These are phyloP conservation scores for Trametes pubescens DNA, from an alignment of 1,284 basidiomycete genomes.

Conservation along the genomic window DNA sequence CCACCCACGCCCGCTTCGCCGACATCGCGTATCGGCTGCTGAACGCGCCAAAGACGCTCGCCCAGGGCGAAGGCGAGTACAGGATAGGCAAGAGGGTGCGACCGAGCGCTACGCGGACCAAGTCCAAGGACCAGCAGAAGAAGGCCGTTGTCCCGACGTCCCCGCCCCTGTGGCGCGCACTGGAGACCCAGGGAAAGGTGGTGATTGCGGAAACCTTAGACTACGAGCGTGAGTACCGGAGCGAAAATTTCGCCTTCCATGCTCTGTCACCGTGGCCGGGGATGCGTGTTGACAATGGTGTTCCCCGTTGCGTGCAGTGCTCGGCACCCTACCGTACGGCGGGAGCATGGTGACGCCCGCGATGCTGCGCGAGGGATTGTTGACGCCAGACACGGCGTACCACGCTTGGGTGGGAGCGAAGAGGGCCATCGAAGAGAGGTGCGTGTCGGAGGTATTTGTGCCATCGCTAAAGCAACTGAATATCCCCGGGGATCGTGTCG, in stretches of 20 bases:
- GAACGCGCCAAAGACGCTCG: slow-evolving; percentile 7
- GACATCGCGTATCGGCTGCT: slow-evolving; percentile 18
- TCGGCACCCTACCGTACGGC: slow-evolving; percentile 27
- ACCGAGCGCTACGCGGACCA: slow-evolving; percentile 13
- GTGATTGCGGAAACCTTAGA: slow-evolving; percentile 34
- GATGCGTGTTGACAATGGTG: slow-evolving; percentile 20
- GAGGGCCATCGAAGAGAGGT: slow-evolving; percentile 31
- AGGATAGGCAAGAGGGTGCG: slow-evolving; percentile 7
- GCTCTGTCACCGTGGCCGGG: slow-evolving; percentile 9
- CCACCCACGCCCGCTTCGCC: slow-evolving; percentile 17
- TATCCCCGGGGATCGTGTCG: slow-evolving; percentile 2
- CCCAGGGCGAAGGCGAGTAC: neutral
- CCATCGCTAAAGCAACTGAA: neutral
- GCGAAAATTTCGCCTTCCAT: slow-evolving; percentile 16
- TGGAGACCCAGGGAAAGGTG: slow-evolving; percentile 26
- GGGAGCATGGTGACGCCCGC: slow-evolving; percentile 34
- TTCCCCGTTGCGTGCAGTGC: slow-evolving; percentile 23
- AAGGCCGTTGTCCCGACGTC: slow-evolving; percentile 5
- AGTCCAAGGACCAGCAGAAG: slow-evolving; percentile 17
- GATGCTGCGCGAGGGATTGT: slow-evolving; percentile 27
- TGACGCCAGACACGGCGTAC: slow-evolving; percentile 29
- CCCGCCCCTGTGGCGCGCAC: slow-evolving; percentile 29
- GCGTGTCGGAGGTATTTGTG: slow-evolving; percentile 3
- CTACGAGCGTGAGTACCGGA: slow-evolving; percentile 34
- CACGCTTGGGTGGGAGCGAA: slow-evolving; percentile 34